Percentiles rank a stretch among this genome's conserved stretches.
These are phyloP conservation scores for Urostyla sp. DNA, from an alignment of 73 alveolate species.

Conservation along the genomic window DNA sequence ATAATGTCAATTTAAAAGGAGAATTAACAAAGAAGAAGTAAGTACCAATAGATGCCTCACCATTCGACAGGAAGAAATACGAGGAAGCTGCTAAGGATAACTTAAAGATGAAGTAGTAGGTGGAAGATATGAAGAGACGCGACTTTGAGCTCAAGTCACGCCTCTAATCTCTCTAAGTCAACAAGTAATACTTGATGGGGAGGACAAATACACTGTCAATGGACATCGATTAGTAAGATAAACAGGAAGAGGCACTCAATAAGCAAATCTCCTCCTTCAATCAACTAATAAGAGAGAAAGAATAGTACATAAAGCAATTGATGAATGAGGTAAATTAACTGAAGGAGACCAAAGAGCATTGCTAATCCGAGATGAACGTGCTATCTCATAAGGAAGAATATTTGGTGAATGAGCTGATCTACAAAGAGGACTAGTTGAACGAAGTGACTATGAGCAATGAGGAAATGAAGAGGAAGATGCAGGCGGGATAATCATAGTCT, in stretches of 20 bases:
- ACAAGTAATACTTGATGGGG: conserved; percentile 22
- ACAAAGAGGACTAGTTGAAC: conserved; percentile 37
- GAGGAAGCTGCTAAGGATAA: conserved; percentile 22
- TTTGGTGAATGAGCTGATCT: conserved; percentile 39
- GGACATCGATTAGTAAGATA: conserved; percentile 42
- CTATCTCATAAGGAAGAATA: conserved; percentile 28
- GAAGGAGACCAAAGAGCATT: conserved; percentile 37
- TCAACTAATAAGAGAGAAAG: conserved; percentile 42
- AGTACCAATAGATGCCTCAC: too few relatives aligned
- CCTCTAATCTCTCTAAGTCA: conserved; percentile 4
- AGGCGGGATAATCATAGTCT: conserved; percentile 15
- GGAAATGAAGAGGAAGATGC: conserved; percentile 36
- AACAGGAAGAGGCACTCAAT: conserved; percentile 39
- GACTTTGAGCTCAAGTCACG: conserved; percentile 32
- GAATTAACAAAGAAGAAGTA: conserved; percentile 32
- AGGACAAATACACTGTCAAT: conserved; percentile 34
- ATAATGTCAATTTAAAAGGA: conserved; percentile 1
- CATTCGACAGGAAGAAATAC: conserved; percentile 34
- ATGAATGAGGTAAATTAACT: conserved; percentile 43
- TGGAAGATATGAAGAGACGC: conserved; percentile 19
- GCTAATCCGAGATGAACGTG: conserved; percentile 4
- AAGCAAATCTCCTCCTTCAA: conserved; percentile 16
- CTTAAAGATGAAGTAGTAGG: conserved; percentile 1
- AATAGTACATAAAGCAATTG: conserved; percentile 6
- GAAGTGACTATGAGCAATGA: conserved; percentile 44